These are phyloP conservation scores for Glycine latifolia DNA, from an alignment of 306 rosid species.

Conservation along the genomic window DNA sequence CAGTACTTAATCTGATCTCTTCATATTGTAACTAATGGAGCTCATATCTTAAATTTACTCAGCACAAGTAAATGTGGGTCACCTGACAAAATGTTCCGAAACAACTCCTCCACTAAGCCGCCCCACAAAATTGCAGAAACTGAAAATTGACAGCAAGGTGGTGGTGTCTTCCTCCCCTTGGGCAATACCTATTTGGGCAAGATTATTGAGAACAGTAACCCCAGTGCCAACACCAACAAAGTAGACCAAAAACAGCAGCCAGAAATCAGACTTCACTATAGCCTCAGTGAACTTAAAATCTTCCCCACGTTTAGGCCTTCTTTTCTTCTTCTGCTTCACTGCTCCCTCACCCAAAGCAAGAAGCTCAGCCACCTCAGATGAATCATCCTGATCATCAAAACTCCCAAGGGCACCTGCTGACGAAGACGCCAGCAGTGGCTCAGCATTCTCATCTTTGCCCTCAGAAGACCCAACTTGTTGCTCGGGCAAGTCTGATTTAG, in stretches of 20 bases:
- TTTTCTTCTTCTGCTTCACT: slow-evolving; percentile 75
- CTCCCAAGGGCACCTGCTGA: slow-evolving; percentile 60
- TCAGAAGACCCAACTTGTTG: slow-evolving; percentile 55
- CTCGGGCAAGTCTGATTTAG: slow-evolving; percentile 43
- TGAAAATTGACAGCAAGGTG: slow-evolving; percentile 71
- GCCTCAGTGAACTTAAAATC: slow-evolving; percentile 81
- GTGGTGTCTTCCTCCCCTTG: slow-evolving; percentile 79
- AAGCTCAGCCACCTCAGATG: slow-evolving; percentile 77
- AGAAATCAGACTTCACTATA: slow-evolving; percentile 78
- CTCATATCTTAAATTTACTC: neutral
- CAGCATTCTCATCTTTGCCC: slow-evolving; percentile 52
- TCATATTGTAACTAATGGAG: neutral
- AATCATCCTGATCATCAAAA: slow-evolving; percentile 60
- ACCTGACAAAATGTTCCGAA: slow-evolving; percentile 86
- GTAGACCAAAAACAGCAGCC: slow-evolving; percentile 77
- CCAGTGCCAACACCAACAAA: slow-evolving; percentile 90
- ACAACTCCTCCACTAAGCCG: slow-evolving; percentile 93
- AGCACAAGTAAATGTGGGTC: slow-evolving; percentile 40
- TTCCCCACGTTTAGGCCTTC: slow-evolving; percentile 78
- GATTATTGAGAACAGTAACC: slow-evolving; percentile 79
- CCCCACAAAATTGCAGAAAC: slow-evolving; percentile 81
- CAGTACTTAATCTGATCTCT: too few species aligned
- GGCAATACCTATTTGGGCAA: slow-evolving; percentile 85
- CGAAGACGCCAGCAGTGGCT: slow-evolving; percentile 64
- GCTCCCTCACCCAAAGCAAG: slow-evolving; percentile 92